Percentiles rank a stretch among this genome's conserved stretches.
phyloP scores from a whole-genome alignment of 495 filamentous ascomycete genomes.

The Daldinia caldariorum region DNA sequence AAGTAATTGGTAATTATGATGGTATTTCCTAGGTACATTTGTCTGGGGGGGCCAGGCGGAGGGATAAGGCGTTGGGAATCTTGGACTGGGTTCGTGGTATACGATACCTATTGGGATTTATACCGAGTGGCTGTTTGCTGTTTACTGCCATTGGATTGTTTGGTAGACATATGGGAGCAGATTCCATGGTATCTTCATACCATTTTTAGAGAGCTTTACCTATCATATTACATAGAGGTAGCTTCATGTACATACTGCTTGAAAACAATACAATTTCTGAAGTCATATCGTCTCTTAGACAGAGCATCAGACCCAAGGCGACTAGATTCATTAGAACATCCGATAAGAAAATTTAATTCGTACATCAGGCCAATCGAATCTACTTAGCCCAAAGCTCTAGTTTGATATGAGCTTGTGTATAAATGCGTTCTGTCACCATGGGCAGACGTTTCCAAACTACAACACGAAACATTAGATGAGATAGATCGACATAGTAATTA shows the following conservation, averaged over 20 bases:
- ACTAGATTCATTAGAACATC: too few species aligned
- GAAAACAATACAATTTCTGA: neutral
- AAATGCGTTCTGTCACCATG: neutral
- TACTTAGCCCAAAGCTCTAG: too few species aligned
- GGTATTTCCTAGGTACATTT: neutral
- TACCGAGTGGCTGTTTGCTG: neutral
- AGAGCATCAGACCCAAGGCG: neutral
- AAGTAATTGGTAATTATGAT: conserved; percentile 4
- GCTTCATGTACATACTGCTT: neutral
- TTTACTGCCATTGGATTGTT: neutral
- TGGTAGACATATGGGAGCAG: neutral
- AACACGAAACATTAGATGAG: neutral
- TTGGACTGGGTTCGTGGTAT: conserved; percentile 1
- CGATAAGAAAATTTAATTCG: too few species aligned
- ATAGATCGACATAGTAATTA: neutral
- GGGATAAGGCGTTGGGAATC: conserved; percentile 20
- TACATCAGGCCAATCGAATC: too few species aligned
- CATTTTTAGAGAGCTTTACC: too few species aligned
- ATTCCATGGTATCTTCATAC: neutral
- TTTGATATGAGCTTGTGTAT: too few species aligned
- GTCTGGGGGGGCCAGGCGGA: neutral
- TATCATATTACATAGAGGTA: neutral
- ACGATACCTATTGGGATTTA: conserved; percentile 4
- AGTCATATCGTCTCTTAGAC: neutral
- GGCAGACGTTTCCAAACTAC: neutral